These are phyloP conservation scores for Scenedesmus sp. DNA, from an alignment of 163 green algal genomes.

Conservation along the genomic window DNA sequence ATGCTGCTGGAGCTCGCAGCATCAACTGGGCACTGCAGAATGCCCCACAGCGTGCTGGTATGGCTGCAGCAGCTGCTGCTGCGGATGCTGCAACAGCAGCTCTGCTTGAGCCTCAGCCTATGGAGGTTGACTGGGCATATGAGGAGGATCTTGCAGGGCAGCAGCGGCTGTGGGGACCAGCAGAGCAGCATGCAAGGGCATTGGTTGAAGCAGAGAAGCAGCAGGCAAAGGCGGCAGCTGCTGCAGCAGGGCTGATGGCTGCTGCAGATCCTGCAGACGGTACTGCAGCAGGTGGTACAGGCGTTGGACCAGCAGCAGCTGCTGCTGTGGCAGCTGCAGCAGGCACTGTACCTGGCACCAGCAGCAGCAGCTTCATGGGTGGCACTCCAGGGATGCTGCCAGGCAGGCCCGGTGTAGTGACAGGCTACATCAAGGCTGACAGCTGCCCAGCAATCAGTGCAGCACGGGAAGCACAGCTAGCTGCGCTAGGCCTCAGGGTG, in stretches of 20 bases:
- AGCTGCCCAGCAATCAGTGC: constrained; percentile 3
- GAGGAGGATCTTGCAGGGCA: constrained; percentile 6
- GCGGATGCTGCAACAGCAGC: constrained; percentile 12
- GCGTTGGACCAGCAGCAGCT: background rate
- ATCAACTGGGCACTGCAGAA: background rate
- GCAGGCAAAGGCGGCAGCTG: background rate
- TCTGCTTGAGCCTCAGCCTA: background rate
- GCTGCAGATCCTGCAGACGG: background rate
- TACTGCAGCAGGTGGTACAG: background rate
- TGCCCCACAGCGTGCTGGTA: background rate
- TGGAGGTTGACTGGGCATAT: constrained; percentile 44
- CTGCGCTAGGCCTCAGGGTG: background rate
- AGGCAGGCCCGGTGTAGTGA: background rate
- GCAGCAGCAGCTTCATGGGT: background rate
- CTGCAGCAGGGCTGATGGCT: background rate
- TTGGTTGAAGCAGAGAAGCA: background rate
- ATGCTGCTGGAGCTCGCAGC: background rate
- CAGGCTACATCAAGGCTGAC: constrained; percentile 28
- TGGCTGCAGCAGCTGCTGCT: background rate
- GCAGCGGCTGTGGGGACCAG: background rate
- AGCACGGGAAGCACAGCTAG: background rate
- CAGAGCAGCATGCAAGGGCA: constrained; percentile 8
- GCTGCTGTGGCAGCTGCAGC: background rate
- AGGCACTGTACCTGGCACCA: background rate
- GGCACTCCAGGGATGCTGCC: background rate